Evolutionary conservation across 768 basidiomycete genomes (phyloP), one percentile per base, ranked within the genome.

Genomic region (Chlorophyllum brunneum): DNA sequence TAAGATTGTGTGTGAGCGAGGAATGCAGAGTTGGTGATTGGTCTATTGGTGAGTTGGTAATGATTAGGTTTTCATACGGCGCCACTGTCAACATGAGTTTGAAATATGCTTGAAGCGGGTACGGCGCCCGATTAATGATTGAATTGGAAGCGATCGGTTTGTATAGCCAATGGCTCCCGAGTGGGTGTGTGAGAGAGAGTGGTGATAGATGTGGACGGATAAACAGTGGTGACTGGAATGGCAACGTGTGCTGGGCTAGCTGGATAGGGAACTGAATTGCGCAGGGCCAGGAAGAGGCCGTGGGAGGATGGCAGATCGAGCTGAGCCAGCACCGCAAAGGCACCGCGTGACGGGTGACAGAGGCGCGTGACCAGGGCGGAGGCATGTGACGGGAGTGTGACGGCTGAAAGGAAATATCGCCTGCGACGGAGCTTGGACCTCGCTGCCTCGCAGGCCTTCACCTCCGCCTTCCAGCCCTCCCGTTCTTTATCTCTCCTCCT

Each of bases 341-440:
- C 24, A 48, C 37, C 37, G 37, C 31, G 26, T 39, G 37, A 38
- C 24, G n/a, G 22, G 34, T 48, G 37, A 37, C 36, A 30, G n/a
- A 13, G 27, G 38, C 37, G 48, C 41, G 50, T 51, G 40, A 51
- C 50, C 18, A 22, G 7, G 5, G 15, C 23, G 39, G 23, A 33
- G 43, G 24, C 34, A 44, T 44, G 51, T 52, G 51, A 52, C 51
- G 27, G 20, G 18, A n/a, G n/a, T n/a, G n/a, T n/a, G n/a, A n/a
- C n/a, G n/a, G n/a, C n/a, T n/a, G 22, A 29, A 36, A 44, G 51
- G 51, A 52, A 52, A 52, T 52, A 52, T 52, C 51, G 42, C 39
- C 49, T 43, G 41, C 24, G n/a, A 41, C 50, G 41, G 50, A 43
- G 50, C 51, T 52, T 44, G 41, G 51, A 37, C 43, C 51, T 52